phyloP scores from a whole-genome alignment of 1,139 yeast genomes.

The Blastobotrys petasosporus region DNA sequence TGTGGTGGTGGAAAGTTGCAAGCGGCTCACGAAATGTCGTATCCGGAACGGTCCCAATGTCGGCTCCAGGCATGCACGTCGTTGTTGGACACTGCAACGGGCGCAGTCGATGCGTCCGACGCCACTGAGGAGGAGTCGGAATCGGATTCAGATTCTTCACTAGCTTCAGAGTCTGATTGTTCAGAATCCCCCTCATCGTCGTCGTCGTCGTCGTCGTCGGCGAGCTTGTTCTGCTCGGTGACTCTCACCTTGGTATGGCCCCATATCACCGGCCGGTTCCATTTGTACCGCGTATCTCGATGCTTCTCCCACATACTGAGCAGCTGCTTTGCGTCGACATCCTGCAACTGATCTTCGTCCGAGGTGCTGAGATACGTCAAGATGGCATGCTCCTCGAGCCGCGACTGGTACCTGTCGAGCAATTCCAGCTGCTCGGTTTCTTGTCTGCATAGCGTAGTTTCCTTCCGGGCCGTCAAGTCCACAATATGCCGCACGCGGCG shows the following conservation, averaged over 20 bases:
- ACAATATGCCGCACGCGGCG: neutral
- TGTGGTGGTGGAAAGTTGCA: neutral
- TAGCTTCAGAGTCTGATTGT: neutral
- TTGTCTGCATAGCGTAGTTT: neutral
- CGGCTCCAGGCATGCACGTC: neutral
- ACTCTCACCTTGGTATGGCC: neutral
- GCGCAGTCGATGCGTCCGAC: neutral
- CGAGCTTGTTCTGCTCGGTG: neutral
- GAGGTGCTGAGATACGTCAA: conserved; percentile 9
- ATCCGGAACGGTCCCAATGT: conserved; percentile 6
- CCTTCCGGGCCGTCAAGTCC: neutral
- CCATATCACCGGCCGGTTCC: neutral
- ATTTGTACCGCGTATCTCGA: neutral
- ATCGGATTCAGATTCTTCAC: too few species aligned
- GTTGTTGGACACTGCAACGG: neutral
- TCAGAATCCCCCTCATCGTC: neutral
- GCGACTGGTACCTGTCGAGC: conserved; percentile 7
- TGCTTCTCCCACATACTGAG: neutral
- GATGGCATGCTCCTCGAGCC: conserved; percentile 9
- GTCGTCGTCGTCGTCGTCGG: neutral
- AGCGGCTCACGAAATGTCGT: neutral
- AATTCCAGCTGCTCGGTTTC: conserved; percentile 8
- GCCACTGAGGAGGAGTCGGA: neutral
- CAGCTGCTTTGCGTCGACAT: neutral
- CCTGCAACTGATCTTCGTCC: conserved; percentile 1